These are phyloP conservation scores for Aphanomyces astaci DNA, from an alignment of 352 stramenopile genomes.

Conservation along the genomic window DNA sequence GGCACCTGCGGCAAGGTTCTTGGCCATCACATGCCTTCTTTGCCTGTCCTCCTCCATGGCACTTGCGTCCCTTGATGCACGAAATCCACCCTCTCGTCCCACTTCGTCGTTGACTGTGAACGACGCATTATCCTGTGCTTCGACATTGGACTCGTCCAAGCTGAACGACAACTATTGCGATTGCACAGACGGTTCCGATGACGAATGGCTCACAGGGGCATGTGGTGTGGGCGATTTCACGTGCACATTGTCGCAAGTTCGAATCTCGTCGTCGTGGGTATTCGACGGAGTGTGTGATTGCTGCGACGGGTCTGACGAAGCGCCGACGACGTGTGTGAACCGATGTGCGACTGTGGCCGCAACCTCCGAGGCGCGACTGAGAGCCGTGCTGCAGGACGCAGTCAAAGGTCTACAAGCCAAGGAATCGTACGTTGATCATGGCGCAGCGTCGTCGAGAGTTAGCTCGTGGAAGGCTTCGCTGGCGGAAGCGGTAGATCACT, in stretches of 20 bases:
- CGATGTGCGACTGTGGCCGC: slow-evolving; percentile 27
- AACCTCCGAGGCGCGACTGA: neutral
- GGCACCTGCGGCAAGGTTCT: neutral
- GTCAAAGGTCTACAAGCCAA: neutral
- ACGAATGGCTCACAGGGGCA: slow-evolving; percentile 83
- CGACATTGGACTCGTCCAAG: neutral
- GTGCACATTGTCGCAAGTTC: slow-evolving; percentile 23
- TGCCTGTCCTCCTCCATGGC: neutral
- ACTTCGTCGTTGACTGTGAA: neutral
- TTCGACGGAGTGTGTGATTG: slow-evolving; percentile 95
- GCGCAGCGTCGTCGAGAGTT: neutral
- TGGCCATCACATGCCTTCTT: neutral
- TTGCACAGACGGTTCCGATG: slow-evolving; percentile 75
- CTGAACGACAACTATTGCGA: slow-evolving; percentile 94
- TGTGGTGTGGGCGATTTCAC: slow-evolving; percentile 40
- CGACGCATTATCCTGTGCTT: neutral
- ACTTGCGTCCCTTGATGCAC: neutral
- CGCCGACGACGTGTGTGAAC: slow-evolving; percentile 30
- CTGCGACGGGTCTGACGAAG: slow-evolving; percentile 94
- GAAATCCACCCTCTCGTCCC: neutral
- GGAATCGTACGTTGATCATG: neutral
- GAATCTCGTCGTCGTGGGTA: slow-evolving; percentile 56
- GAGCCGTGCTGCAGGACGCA: neutral
- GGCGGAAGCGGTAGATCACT: neutral
- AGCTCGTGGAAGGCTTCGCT: neutral